Evolutionary conservation across 2,329 filamentous ascomycete species (phyloP).

Genomic region (Colletotrichum sp.): DNA sequence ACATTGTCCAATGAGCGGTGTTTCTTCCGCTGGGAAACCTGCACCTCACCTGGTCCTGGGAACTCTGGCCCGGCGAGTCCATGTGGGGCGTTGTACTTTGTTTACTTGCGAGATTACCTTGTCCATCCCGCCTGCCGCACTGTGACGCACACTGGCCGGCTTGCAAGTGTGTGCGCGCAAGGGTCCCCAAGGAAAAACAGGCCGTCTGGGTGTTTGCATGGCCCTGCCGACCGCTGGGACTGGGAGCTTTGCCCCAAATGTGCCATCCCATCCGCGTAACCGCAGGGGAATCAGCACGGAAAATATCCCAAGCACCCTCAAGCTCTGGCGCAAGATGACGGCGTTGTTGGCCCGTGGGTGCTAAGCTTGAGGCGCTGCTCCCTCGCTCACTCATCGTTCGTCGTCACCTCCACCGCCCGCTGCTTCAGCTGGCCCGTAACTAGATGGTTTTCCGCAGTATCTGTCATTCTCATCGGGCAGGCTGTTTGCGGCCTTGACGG

Average conservation of each 20-base stretch:
- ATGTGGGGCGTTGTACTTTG: constrained; percentile 16
- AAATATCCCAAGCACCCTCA: background rate
- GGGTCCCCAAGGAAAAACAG: background rate
- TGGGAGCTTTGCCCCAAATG: constrained; percentile 8
- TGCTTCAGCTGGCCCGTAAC: background rate
- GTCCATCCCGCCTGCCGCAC: background rate
- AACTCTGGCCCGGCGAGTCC: constrained; percentile 15
- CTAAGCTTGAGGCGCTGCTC: background rate
- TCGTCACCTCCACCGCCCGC: background rate
- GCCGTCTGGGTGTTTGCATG: constrained; percentile 6
- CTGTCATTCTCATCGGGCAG: background rate
- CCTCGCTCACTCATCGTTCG: background rate
- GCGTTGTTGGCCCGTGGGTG: background rate
- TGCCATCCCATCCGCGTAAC: constrained; percentile 18
- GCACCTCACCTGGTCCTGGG: constrained; percentile 17
- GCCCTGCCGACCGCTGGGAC: background rate
- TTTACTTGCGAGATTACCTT: constrained; percentile 19
- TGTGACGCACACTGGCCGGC: constrained; percentile 1
- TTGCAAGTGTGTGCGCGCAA: background rate
- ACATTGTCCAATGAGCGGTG: background rate
- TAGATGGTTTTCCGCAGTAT: background rate
- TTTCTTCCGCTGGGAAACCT: constrained; percentile 9
- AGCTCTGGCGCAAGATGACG: background rate
- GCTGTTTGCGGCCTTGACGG: background rate
- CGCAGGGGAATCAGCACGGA: background rate